Evolutionary conservation across 2,329 filamentous ascomycete species (phyloP).

Genomic region (Mollisia scopiformis): DNA sequence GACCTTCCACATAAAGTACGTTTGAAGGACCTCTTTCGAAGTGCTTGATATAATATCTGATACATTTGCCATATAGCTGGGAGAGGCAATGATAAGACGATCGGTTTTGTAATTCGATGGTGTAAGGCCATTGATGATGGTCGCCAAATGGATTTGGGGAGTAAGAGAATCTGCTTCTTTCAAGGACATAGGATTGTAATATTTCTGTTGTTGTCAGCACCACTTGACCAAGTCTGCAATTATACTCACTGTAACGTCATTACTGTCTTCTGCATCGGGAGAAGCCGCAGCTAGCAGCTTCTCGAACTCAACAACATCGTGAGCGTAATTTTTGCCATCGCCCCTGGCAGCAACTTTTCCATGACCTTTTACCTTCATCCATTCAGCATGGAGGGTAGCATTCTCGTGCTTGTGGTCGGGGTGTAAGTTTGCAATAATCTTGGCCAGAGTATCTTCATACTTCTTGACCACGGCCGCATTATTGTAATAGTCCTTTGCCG

Average conservation of each 20-base stretch:
- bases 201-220: conserved; percentile 47
- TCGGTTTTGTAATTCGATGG: conserved; percentile 53
- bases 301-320: conserved; percentile 59
- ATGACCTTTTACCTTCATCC: conserved; percentile 11
- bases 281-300: conserved; percentile 62
- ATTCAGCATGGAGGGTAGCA: conserved; percentile 17
- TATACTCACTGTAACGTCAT: conserved; percentile 57
- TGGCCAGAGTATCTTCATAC: conserved; percentile 49
- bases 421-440: conserved; percentile 30
- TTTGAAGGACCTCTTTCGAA: conserved; percentile 56
- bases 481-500: conserved; percentile 63
- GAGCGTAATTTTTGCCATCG: conserved; percentile 23
- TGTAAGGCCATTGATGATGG: conserved; percentile 54
- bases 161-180: conserved; percentile 56
- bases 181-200: conserved; percentile 66
- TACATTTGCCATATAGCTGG: conserved; percentile 61
- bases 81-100: conserved; percentile 60
- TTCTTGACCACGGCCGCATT: conserved; percentile 54
- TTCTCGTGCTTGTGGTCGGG: conserved; percentile 22
- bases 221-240: not conserved
- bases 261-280: conserved; percentile 58
- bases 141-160: conserved; percentile 57
- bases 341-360: conserved; percentile 17
- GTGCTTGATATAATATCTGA: conserved; percentile 57
- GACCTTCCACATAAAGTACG: conserved; percentile 68